These are phyloP conservation scores for Fusarium sororula DNA, from an alignment of 2,329 filamentous ascomycete genomes.

Conservation along the genomic window DNA sequence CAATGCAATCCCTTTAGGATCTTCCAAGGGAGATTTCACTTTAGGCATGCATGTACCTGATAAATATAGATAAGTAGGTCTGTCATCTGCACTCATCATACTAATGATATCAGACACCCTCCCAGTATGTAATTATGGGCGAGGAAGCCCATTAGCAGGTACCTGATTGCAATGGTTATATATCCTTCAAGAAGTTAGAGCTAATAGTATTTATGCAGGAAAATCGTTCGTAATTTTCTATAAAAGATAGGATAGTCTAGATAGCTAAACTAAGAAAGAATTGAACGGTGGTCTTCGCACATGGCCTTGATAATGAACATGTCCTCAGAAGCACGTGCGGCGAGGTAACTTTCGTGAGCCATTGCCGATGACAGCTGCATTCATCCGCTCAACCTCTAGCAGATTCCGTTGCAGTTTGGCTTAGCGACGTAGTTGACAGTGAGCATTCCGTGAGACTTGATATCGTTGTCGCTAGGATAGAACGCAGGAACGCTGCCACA, in stretches of 20 bases:
- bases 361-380: fast-evolving
- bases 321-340: not conserved
- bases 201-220: not conserved
- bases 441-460: not conserved
- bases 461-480: not conserved
- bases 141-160: too few relatives aligned
- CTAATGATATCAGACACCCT: not conserved
- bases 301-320: not conserved
- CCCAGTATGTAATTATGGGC: fast-evolving
- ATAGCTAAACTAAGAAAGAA: not conserved
- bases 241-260: not conserved
- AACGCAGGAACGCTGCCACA: not conserved
- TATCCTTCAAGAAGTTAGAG: too few relatives aligned
- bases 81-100: not conserved
- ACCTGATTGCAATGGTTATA: fast-evolving
- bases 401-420: not conserved
- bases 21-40: not conserved
- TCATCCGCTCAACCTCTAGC: not conserved
- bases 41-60: not conserved
- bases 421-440: not conserved
- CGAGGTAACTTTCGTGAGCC: fast-evolving
- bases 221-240: not conserved
- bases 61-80: fast-evolving
- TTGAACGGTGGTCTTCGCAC: not conserved
- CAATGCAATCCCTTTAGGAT: fast-evolving